Conservation (phyloP, 768 basidiomycete genomes). For the Mycena sanguinolenta region DNA sequence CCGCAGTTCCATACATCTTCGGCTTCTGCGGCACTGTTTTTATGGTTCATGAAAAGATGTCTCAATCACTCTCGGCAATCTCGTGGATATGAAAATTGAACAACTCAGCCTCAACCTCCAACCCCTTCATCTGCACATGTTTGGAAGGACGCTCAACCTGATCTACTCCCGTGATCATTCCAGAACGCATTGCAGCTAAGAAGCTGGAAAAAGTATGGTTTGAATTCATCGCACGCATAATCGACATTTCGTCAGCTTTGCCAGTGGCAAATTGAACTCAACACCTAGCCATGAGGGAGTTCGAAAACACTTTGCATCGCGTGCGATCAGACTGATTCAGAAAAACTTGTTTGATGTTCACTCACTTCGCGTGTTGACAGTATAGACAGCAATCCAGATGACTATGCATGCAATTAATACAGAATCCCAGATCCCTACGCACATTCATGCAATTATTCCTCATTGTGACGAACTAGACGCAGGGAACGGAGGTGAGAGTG, state of each 20-base stretch:
- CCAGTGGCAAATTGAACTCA: not conserved
- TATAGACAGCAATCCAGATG: not conserved
- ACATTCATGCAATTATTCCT: not conserved
- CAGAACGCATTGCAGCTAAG: slow-evolving; percentile 2
- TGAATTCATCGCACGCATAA: not conserved
- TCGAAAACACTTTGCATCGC: not conserved
- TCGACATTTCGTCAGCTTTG: not conserved
- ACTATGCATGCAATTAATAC: too few relatives aligned
- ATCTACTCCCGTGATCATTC: too few relatives aligned
- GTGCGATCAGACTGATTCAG: not conserved
- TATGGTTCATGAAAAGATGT: too few relatives aligned
- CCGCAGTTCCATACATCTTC: too few relatives aligned
- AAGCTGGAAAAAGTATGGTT: too few relatives aligned
- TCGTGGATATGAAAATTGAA: too few relatives aligned
- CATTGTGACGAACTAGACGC: slow-evolving; percentile 1
- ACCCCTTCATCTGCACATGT: too few relatives aligned
- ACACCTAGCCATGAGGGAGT: slow-evolving; percentile 10
- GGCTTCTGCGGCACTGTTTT: too few relatives aligned
- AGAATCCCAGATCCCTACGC: not conserved
- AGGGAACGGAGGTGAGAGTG: not conserved
- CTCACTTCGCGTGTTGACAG: slow-evolving; percentile 9
- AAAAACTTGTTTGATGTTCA: not conserved
- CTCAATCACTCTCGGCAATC: too few relatives aligned
- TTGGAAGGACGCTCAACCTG: too few relatives aligned
- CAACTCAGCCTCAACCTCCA: too few relatives aligned